phyloP scores from a whole-genome alignment of 1,284 basidiomycete species.

The Leucoagaricus sp. region DNA sequence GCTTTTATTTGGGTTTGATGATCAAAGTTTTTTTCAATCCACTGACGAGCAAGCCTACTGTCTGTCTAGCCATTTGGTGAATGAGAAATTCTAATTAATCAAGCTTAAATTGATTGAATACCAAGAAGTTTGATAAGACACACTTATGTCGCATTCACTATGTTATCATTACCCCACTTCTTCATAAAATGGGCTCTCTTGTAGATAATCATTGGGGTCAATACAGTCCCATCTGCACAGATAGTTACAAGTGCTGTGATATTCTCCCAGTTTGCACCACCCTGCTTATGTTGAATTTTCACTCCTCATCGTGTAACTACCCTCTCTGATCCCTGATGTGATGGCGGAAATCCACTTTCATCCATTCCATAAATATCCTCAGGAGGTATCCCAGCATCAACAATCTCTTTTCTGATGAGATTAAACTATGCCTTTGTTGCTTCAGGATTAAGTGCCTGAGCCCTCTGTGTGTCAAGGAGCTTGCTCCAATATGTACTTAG shows the following conservation, averaged over 20 bases:
- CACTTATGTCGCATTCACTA: slow-evolving; percentile 38
- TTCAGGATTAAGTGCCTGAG: slow-evolving; percentile 26
- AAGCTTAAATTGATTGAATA: too few species aligned
- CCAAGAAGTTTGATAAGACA: too few species aligned
- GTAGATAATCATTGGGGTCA: slow-evolving; percentile 32
- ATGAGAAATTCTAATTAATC: too few species aligned
- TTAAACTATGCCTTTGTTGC: slow-evolving; percentile 31
- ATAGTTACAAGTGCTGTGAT: slow-evolving; percentile 17
- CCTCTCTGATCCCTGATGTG: slow-evolving; percentile 22
- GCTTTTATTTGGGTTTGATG: too few species aligned
- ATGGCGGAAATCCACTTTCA: slow-evolving; percentile 32
- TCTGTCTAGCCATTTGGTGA: too few species aligned
- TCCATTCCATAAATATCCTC: slow-evolving; percentile 37
- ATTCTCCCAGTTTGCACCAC: slow-evolving; percentile 11
- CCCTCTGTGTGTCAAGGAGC: slow-evolving; percentile 28
- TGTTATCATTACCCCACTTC: slow-evolving; percentile 32
- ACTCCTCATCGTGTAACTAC: slow-evolving; percentile 28
- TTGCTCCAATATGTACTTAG: slow-evolving; percentile 27
- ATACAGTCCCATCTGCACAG: slow-evolving; percentile 20
- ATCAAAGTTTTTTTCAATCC: too few species aligned
- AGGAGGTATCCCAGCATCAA: slow-evolving; percentile 20
- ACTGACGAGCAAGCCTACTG: too few species aligned
- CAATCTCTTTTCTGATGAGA: slow-evolving; percentile 20
- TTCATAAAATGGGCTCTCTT: slow-evolving; percentile 36
- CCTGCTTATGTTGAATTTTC: slow-evolving; percentile 22